Evolutionary conservation across 768 basidiomycete genomes (phyloP), one percentile per base, ranked within the genome.

Genomic region (Phanerochaete sordida): DNA sequence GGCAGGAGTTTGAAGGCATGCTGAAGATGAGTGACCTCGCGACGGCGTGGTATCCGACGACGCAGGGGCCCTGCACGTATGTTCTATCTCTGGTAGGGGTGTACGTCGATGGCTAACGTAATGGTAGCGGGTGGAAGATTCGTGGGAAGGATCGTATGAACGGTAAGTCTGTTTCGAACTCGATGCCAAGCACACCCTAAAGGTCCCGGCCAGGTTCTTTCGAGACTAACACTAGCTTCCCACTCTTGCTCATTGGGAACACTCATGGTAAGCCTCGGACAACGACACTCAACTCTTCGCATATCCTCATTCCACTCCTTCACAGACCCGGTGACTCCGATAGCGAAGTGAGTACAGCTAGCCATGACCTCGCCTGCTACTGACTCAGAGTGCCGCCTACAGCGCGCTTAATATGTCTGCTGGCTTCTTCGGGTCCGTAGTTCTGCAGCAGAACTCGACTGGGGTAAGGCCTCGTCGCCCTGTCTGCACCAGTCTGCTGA

Each of bases 221-320:
- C 61, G 43, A 23, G 19, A 55, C 56, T 0, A 65, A 68, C 47
- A 72, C 71, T 0, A 67, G 67, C 59, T 65, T 61, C 56, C 70
- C 70, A 13, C 31, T 72, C 19, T 58, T 72, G 2, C 30, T 72
- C 19, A 59, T 71, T 13, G 65, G 69, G 5, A 71, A 68, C 33
- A 70, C 64, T 1, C 23, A 19, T 35, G 57, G 57, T 49, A 39
- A 4, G 56, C 47, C n/a, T 12, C 7, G 11, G 6, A 26, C n/a
- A 7, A 13, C n/a, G 33, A 7, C 33, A 6, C 13, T n/a, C n/a
- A 35, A 35, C 33, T 13, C 33, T 7, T n/a, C 9, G 31, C 30
- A 54, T 28, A 35, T 39, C 21, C 24, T 30, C 2, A 19, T 54
- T n/a, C n/a, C n/a, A n/a, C n/a, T n/a, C n/a, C n/a, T n/a, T n/a